These are phyloP conservation scores for Mycena haematopus DNA, from an alignment of 768 basidiomycete species.

Conservation along the genomic window DNA sequence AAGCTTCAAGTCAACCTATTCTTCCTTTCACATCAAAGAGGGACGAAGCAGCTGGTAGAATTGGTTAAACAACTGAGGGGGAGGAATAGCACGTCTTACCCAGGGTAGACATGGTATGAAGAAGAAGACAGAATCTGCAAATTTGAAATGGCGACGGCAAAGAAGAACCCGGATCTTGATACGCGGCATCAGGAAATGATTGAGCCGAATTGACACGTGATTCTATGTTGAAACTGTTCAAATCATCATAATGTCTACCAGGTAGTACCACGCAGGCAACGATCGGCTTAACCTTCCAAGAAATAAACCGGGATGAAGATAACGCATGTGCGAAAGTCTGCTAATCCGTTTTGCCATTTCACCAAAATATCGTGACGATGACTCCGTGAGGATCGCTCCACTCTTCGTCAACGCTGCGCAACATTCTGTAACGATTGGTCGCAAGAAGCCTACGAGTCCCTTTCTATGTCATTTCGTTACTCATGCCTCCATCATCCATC, in stretches of 20 bases:
- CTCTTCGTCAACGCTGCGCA: background rate
- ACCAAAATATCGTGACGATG: background rate
- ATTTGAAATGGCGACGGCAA: background rate
- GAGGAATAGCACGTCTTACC: background rate
- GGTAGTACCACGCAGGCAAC: no score
- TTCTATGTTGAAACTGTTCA: background rate
- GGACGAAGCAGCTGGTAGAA: constrained; percentile 8
- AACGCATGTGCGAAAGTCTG: no score
- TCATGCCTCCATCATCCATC: background rate
- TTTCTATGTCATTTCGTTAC: background rate
- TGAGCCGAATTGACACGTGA: background rate
- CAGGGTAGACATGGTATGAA: constrained; percentile 22
- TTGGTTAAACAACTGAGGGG: background rate
- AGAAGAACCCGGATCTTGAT: background rate
- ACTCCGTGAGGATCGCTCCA: background rate
- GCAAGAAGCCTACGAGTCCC: background rate
- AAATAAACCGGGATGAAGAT: no score
- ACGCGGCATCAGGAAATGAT: background rate
- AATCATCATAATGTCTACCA: no score
- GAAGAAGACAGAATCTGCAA: background rate
- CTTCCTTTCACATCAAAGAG: constrained; percentile 60
- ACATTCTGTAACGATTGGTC: background rate
- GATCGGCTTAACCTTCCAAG: no score
- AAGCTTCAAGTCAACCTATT: constrained; percentile 15
- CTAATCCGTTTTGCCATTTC: no score